Conservation (phyloP, 1,139 yeast species). For the Petasospora rhodanensis region DNA sequence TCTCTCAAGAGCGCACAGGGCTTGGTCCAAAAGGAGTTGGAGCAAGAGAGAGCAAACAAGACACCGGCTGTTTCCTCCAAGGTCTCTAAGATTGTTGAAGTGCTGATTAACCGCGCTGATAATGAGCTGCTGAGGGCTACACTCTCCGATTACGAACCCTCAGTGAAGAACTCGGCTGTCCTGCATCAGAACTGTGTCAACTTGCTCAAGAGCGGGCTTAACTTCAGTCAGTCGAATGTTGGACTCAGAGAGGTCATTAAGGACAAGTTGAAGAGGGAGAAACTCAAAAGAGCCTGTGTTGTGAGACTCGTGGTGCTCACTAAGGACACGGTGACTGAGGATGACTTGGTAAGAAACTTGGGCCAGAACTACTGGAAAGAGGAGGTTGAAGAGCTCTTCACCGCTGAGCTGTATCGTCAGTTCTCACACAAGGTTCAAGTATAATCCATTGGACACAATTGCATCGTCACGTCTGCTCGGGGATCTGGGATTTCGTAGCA, state of each 20-base stretch:
- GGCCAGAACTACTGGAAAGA: constrained; percentile 11
- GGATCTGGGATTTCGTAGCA: too few species aligned
- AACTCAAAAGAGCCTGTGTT: constrained; percentile 26
- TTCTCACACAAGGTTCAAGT: too few species aligned
- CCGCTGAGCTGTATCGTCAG: constrained; percentile 1
- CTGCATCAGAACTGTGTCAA: constrained; percentile 37
- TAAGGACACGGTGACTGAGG: constrained; percentile 9
- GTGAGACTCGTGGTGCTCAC: constrained; percentile 22
- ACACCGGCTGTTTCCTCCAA: constrained; percentile 36
- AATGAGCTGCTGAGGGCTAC: constrained; percentile 42
- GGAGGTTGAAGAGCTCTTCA: constrained; percentile 6
- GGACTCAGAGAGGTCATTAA: constrained; percentile 44
- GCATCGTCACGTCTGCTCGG: too few species aligned
- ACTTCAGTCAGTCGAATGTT: constrained; percentile 39
- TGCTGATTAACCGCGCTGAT: constrained; percentile 44
- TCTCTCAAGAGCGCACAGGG: constrained; percentile 41
- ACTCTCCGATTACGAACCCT: constrained; percentile 9
- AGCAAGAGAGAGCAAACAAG: constrained; percentile 22
- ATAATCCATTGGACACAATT: too few species aligned
- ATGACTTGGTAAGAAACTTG: constrained; percentile 21
- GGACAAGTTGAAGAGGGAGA: constrained; percentile 40
- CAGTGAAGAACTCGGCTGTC: constrained; percentile 26
- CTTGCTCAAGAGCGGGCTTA: constrained; percentile 42
- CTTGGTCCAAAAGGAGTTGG: constrained; percentile 22
- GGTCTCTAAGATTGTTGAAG: constrained; percentile 38